Conservation (phyloP, 192 early-diverging fungal genomes). For the Backusella sp. region DNA sequence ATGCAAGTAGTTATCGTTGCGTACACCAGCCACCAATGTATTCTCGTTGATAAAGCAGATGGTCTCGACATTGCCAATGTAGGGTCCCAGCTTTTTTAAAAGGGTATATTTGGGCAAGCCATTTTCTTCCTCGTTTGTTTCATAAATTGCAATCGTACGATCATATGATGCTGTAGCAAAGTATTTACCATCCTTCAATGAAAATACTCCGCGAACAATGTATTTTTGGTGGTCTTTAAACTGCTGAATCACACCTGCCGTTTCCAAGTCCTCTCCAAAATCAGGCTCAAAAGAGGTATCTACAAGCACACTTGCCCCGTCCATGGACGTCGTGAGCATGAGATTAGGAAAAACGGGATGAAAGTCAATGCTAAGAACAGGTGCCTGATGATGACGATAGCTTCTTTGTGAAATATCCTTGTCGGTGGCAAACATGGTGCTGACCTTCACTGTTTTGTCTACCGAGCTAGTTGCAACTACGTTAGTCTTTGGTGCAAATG, state of each 20-base stretch:
- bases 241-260: constrained; percentile 41
- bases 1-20: constrained; percentile 74
- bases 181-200: constrained; percentile 48
- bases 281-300: constrained; percentile 27
- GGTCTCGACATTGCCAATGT: constrained; percentile 61
- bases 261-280: constrained; percentile 2
- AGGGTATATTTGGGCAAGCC: constrained; percentile 13
- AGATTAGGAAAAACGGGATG: constrained; percentile 53
- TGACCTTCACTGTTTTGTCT: constrained; percentile 60
- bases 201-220: constrained; percentile 62
- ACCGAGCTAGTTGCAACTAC: constrained; percentile 53
- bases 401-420: constrained; percentile 35
- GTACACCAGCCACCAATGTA: constrained; percentile 57
- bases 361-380: constrained; percentile 61
- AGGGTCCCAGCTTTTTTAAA: constrained; percentile 25
- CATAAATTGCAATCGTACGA: constrained; percentile 63
- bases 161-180: constrained; percentile 73
- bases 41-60: constrained; percentile 53
- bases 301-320: constrained; percentile 41
- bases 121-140: constrained; percentile 9
- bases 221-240: constrained; percentile 75
- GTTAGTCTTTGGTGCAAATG: constrained; percentile 31
- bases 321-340: constrained; percentile 57
- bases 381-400: constrained; percentile 54
- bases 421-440: constrained; percentile 39